Base-by-base conservation (phyloP, 768 basidiomycete genomes). In the Psilocybe tampanensis region DNA sequence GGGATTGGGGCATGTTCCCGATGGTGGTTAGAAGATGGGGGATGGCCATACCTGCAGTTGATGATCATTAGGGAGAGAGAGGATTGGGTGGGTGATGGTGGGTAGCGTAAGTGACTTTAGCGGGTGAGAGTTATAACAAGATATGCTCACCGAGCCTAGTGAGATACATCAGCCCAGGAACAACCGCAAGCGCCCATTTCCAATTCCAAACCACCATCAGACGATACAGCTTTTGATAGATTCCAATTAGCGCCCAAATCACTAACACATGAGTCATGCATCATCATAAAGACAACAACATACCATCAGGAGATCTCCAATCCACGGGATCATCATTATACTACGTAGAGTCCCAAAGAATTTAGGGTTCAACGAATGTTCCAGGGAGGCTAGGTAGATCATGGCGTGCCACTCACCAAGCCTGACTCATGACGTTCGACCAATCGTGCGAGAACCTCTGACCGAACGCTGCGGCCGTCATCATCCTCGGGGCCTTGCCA, bases 301-400 rank as follows among this genome's bases (percentile, higher is more conserved):
- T 43, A 78, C 69, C 70, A 78, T 72, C 34, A 78, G 61, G 3
- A 70, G 39, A 61, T 78, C 76, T 15, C 71, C 70, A 44, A 75
- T 44, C 73, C 73, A 75, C 21, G 71, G 71, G 7, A 74, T 60
- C 7, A 74, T 44, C 8, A 66, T 68, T 8, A 60, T 62, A 39
- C 75, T 76, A 43, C 2, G 42, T 36, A 24, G 19, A 15, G 33
- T 17, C 2, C 26, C 4, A 24, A 44, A n/a, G n/a, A n/a, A n/a
- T 41, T 22, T 2, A 26, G 21, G 11, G 26, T 45, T 17, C 34
- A 18, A 19, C 13, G n/a, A n/a, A n/a, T n/a, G n/a, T n/a, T n/a
- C n/a, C n/a, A n/a, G n/a, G n/a, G n/a, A n/a, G n/a, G n/a, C n/a
- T n/a, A n/a, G n/a, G n/a, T n/a, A n/a, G n/a, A 24, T 9, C 22